Conservation (phyloP, 2,329 filamentous ascomycete species). For the Colletotrichum paranaense region DNA sequence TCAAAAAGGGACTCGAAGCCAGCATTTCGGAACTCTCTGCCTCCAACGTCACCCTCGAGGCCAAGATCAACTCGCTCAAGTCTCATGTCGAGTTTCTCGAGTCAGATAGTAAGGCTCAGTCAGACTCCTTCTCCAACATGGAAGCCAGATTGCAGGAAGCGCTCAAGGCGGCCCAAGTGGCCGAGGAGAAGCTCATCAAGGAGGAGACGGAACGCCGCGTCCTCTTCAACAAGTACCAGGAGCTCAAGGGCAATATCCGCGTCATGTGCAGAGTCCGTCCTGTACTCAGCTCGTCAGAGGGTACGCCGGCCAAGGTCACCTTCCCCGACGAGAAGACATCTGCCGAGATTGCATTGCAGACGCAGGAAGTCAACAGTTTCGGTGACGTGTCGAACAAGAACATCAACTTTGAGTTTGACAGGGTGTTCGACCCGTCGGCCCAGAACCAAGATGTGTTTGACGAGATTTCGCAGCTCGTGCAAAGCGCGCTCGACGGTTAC, state of each 20-base stretch:
- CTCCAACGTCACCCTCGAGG: conserved; percentile 76
- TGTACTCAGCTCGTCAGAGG: conserved; percentile 67
- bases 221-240: conserved; percentile 97
- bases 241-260: conserved; percentile 97
- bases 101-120: conserved; percentile 89
- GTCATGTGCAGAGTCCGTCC: conserved; percentile 98
- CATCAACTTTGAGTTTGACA: conserved; percentile 90
- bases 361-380: conserved; percentile 84
- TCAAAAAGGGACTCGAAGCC: conserved; percentile 65
- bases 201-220: conserved; percentile 92
- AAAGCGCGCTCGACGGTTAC: conserved; percentile 95
- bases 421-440: conserved; percentile 83
- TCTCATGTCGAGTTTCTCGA: conserved; percentile 91
- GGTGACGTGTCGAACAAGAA: conserved; percentile 81
- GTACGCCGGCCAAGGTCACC: conserved; percentile 77
- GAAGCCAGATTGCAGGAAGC: conserved; percentile 85
- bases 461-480: conserved; percentile 96
- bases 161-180: conserved; percentile 73
- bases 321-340: conserved; percentile 88
- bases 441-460: conserved; percentile 91
- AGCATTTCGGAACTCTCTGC: conserved; percentile 69
- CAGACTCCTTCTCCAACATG: conserved; percentile 84
- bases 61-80: conserved; percentile 78
- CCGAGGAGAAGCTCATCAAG: conserved; percentile 84
- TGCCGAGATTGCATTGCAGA: conserved; percentile 86